A percentile compares a stretch with the other conserved stretches of the same genome.
Evolutionary conservation across 108 stramenopile species (phyloP).

Genomic region (Poteriospumella lacustris): DNA sequence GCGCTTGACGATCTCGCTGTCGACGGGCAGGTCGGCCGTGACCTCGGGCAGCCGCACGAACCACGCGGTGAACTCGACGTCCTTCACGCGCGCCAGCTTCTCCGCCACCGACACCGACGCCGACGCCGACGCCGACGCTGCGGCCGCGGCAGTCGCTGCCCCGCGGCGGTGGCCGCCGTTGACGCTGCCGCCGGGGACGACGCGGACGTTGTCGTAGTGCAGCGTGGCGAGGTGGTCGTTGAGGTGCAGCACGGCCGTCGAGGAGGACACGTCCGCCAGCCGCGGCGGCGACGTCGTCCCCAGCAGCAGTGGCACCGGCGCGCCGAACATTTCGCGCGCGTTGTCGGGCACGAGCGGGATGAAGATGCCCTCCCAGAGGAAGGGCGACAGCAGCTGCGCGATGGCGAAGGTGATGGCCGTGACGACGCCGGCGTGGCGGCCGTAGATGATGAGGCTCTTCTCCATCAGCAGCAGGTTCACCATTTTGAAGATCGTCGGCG

Average conservation of each 20-base stretch:
- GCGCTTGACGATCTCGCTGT: not conserved
- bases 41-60: not conserved
- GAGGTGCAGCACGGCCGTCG: not conserved
- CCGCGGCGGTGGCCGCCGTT: too few relatives aligned
- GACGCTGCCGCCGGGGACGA: too few relatives aligned
- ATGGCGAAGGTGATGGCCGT: not conserved
- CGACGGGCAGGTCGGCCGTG: not conserved
- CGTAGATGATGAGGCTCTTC: not conserved
- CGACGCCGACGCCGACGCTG: too few relatives aligned
- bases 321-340: not conserved
- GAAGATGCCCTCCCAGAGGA: conserved; percentile 6
- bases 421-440: not conserved
- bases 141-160: too few relatives aligned
- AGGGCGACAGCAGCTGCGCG: not conserved
- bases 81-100: too few relatives aligned
- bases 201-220: not conserved
- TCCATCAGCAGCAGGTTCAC: not conserved
- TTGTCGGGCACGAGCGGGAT: not conserved
- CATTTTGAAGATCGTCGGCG: not conserved
- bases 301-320: not conserved
- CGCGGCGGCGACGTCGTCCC: not conserved
- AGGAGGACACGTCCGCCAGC: not conserved
- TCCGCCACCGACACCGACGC: too few relatives aligned
- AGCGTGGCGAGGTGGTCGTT: not conserved
- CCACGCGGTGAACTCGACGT: not conserved